These are phyloP conservation scores for Wickerhamomyces bovis DNA, from an alignment of 805 yeast genomes.

Conservation along the genomic window DNA sequence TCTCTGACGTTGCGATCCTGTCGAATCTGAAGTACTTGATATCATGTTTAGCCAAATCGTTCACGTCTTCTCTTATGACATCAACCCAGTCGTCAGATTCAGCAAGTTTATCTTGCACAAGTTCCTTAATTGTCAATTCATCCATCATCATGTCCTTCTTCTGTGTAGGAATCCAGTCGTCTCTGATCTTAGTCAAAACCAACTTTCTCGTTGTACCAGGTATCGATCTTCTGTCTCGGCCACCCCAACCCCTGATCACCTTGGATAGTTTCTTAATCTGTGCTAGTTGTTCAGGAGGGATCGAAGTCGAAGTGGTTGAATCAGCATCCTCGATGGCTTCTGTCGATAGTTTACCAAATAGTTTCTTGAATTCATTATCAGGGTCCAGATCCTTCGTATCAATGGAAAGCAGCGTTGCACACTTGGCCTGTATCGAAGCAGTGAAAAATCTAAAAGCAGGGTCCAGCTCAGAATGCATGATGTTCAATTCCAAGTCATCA, in stretches of 20 bases:
- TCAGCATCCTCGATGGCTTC: constrained; percentile 72
- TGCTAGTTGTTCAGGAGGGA: constrained; percentile 60
- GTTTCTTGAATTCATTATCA: constrained; percentile 61
- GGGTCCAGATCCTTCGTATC: constrained; percentile 58
- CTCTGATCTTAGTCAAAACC: constrained; percentile 63
- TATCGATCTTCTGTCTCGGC: constrained; percentile 62
- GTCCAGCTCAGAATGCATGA: constrained; percentile 30
- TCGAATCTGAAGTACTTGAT: constrained; percentile 53
- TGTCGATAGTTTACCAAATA: constrained; percentile 66
- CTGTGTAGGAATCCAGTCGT: constrained; percentile 73
- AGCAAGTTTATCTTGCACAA: constrained; percentile 30
- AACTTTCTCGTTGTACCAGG: constrained; percentile 73
- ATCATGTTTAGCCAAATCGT: constrained; percentile 34
- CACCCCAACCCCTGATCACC: constrained; percentile 80
- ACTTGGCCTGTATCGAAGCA: constrained; percentile 33
- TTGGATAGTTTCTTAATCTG: constrained; percentile 48
- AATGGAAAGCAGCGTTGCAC: constrained; percentile 38
- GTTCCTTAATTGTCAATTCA: constrained; percentile 36
- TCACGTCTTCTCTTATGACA: constrained; percentile 36
- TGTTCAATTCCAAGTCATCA: constrained; percentile 34
- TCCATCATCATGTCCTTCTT: constrained; percentile 58
- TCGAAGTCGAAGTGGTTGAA: constrained; percentile 61
- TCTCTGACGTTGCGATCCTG: constrained; percentile 29
- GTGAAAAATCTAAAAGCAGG: constrained; percentile 36
- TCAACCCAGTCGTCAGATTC: constrained; percentile 42